Conservation (phyloP, 2,329 filamentous ascomycete species). For the Colletotrichum camelliae region DNA sequence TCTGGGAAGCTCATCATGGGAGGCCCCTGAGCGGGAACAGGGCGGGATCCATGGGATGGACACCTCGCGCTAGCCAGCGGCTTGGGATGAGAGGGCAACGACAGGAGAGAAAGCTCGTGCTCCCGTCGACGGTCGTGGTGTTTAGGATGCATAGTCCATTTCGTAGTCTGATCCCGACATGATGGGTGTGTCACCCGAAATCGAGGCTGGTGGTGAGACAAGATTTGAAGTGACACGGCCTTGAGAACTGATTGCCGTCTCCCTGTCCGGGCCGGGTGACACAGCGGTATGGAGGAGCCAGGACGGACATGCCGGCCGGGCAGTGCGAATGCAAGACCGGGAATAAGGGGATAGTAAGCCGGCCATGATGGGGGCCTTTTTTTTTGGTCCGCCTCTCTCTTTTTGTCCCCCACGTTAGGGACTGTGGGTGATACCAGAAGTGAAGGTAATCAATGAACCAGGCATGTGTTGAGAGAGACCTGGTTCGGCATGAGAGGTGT, state of each 20-base stretch:
- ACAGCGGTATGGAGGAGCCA: neutral
- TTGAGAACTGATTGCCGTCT: neutral
- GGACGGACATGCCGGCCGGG: neutral
- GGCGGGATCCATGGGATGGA: constrained; percentile 18
- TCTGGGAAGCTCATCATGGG: constrained; percentile 12
- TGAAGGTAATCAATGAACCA: neutral
- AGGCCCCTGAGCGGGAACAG: constrained; percentile 18
- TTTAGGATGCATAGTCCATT: neutral
- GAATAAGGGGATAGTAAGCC: neutral
- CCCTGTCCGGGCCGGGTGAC: constrained; percentile 1
- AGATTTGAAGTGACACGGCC: neutral
- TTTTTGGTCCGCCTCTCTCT: neutral
- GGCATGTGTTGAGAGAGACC: constrained; percentile 1
- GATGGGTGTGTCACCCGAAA: neutral
- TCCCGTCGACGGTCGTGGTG: neutral
- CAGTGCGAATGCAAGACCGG: neutral
- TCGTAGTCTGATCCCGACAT: neutral
- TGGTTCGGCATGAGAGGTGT: neutral
- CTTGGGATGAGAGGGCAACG: constrained; percentile 10
- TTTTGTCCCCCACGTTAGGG: neutral
- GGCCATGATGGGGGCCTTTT: constrained; percentile 3
- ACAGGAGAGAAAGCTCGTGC: neutral
- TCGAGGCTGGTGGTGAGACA: neutral
- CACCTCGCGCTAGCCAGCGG: constrained; percentile 7
- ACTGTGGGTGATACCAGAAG: neutral